These are phyloP conservation scores for Nicotiana tomentosiformis DNA, from an alignment of 257 asterid genomes.

Conservation along the genomic window DNA sequence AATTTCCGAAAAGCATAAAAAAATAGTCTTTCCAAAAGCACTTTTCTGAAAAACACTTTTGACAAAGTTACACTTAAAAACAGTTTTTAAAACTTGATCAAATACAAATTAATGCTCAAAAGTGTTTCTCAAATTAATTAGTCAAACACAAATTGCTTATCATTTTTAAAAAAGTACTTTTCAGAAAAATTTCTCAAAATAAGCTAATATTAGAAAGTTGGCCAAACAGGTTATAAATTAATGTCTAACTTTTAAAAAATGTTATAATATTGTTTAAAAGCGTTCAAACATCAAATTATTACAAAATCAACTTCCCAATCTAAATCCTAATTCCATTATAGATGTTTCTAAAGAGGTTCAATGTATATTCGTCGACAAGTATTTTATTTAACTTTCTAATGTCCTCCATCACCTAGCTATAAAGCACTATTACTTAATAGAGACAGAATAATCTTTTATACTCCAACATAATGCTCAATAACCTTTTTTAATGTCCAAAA, in stretches of 20 bases:
- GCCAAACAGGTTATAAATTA: background rate
- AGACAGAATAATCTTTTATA: background rate
- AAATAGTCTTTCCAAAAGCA: too few species aligned
- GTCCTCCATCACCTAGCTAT: background rate
- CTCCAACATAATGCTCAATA: background rate
- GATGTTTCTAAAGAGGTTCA: constrained; percentile 1
- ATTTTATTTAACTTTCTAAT: background rate
- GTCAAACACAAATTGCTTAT: too few species aligned
- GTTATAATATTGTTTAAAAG: background rate
- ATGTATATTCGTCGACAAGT: background rate
- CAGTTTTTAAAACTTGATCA: too few species aligned
- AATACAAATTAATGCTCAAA: too few species aligned
- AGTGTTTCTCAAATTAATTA: too few species aligned
- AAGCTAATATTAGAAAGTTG: too few species aligned
- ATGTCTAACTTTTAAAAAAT: background rate
- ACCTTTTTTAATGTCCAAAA: background rate
- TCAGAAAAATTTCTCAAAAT: too few species aligned
- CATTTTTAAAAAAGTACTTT: too few species aligned
- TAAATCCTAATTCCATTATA: background rate
- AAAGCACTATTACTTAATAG: background rate
- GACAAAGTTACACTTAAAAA: too few species aligned
- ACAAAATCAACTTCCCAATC: background rate
- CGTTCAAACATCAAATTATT: background rate
- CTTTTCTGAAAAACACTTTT: too few species aligned
- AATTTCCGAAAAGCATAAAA: too few species aligned